phyloP scores from a whole-genome alignment of 345 rosid genomes.

The Populus nigra region DNA sequence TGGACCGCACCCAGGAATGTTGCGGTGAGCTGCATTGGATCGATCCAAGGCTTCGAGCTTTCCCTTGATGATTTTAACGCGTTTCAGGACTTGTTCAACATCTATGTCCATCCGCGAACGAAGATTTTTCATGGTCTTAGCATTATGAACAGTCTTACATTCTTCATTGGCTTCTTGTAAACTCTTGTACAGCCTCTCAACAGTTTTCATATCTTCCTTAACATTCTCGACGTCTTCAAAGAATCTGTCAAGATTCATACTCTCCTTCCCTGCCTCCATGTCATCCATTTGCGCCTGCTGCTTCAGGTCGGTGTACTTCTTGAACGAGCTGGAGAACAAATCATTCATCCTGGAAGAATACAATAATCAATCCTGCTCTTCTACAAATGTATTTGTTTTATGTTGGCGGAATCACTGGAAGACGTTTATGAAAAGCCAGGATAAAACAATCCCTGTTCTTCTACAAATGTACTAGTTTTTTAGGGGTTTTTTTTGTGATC shows the following conservation, averaged over 20 bases:
- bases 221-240: slow-evolving; percentile 72
- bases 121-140: slow-evolving; percentile 57
- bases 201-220: slow-evolving; percentile 57
- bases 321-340: slow-evolving; percentile 73
- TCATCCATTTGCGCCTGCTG: slow-evolving; percentile 56
- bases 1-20: slow-evolving; percentile 65
- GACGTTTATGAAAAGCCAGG: neutral
- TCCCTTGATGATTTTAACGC: slow-evolving; percentile 58
- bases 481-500: neutral
- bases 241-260: slow-evolving; percentile 64
- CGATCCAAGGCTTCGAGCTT: slow-evolving; percentile 71
- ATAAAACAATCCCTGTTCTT: neutral
- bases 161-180: slow-evolving; percentile 80
- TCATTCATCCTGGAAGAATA: slow-evolving; percentile 62
- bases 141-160: slow-evolving; percentile 56
- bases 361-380: neutral
- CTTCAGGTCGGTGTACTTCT: slow-evolving; percentile 63
- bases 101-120: slow-evolving; percentile 61
- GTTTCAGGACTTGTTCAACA: slow-evolving; percentile 61
- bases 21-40: slow-evolving; percentile 57
- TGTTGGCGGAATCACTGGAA: neutral
- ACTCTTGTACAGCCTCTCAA: slow-evolving; percentile 56
- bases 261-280: slow-evolving; percentile 62
- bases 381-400: neutral
- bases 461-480: neutral